Conservation (phyloP, 768 basidiomycete genomes). For the Leucogyrophana mollusca region DNA sequence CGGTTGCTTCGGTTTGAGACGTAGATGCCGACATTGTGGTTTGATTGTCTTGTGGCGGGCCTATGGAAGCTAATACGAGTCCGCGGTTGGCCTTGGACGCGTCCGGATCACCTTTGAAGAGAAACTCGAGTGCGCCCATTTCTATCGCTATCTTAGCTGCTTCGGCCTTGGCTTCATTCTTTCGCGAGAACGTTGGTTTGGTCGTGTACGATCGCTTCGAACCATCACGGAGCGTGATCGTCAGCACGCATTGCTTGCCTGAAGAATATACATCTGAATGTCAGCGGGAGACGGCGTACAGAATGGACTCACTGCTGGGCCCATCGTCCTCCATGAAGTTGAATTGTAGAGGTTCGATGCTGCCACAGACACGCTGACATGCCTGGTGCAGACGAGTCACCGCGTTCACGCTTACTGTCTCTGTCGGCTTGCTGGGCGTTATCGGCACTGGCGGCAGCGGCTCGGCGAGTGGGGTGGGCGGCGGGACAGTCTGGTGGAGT, state of each 20-base stretch:
- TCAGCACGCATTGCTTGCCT: constrained; percentile 64
- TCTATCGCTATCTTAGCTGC: constrained; percentile 55
- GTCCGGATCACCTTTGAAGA: constrained; percentile 43
- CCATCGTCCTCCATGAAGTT: no score
- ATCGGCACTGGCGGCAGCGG: not conserved
- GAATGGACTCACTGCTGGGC: constrained; percentile 4
- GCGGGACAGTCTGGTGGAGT: constrained; percentile 2
- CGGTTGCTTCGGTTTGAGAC: constrained; percentile 18
- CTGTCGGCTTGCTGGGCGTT: constrained; percentile 1
- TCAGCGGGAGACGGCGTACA: constrained; percentile 4
- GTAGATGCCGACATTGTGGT: not conserved
- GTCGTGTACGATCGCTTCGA: constrained; percentile 52
- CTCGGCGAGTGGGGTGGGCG: constrained; percentile 3
- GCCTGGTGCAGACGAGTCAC: constrained; percentile 40
- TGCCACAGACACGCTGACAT: constrained; percentile 43
- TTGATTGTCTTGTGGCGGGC: constrained; percentile 12
- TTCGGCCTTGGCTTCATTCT: constrained; percentile 52
- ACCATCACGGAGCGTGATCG: constrained; percentile 57
- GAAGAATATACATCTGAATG: not conserved
- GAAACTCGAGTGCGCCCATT: constrained; percentile 61
- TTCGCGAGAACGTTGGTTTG: constrained; percentile 39
- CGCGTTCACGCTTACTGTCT: constrained; percentile 14
- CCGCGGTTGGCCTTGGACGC: constrained; percentile 33
- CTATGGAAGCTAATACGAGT: constrained; percentile 22
- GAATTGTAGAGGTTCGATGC: constrained; percentile 17